phyloP scores from a whole-genome alignment of 176 grass and related monocot genomes.

The Tuctoria greenei region DNA sequence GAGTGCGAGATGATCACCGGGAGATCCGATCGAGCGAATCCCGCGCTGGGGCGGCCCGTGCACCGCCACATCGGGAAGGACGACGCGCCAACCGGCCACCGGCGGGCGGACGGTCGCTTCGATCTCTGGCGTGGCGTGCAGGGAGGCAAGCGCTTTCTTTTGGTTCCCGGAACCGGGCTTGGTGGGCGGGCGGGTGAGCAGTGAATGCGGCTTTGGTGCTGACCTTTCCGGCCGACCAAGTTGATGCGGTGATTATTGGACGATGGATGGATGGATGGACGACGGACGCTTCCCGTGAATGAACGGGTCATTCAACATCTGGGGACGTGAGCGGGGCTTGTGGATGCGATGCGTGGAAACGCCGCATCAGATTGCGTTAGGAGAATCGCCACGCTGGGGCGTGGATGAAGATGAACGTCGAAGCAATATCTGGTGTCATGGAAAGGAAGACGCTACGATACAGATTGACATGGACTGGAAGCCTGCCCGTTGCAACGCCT shows the following conservation, averaged over 20 bases:
- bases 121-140: too few relatives aligned
- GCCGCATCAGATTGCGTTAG: too few relatives aligned
- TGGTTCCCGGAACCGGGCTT: not conserved
- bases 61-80: conserved; percentile 2
- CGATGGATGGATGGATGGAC: too few relatives aligned
- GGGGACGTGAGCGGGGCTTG: not conserved
- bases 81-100: not conserved
- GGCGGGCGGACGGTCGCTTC: not conserved
- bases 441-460: not conserved
- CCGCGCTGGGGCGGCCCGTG: not conserved
- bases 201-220: not conserved
- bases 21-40: not conserved
- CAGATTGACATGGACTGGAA: not conserved
- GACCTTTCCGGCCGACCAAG: not conserved
- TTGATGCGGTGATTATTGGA: not conserved
- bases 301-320: too few relatives aligned
- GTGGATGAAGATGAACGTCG: not conserved
- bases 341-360: not conserved
- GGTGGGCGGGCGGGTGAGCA: not conserved
- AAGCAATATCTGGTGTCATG: not conserved
- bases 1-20: not conserved
- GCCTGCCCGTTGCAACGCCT: conserved; percentile 32
- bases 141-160: not conserved
- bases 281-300: too few relatives aligned
- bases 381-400: not conserved